phyloP scores from a whole-genome alignment of 306 rosid species.

The Trifolium pratense region DNA sequence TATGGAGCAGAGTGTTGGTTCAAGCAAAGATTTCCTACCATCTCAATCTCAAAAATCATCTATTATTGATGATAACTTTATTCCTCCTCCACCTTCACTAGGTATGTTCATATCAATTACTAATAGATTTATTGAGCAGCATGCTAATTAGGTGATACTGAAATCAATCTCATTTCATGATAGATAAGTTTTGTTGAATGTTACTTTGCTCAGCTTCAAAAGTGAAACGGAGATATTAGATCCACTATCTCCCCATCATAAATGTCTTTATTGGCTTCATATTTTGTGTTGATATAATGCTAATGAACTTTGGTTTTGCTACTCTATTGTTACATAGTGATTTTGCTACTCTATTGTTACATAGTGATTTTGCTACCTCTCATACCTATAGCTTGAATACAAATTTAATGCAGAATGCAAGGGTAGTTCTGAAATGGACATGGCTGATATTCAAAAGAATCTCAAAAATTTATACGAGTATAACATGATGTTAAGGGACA shows the following conservation, averaged over 20 bases:
- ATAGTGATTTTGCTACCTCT: constrained; percentile 29
- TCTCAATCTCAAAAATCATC: constrained; percentile 54
- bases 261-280: not conserved
- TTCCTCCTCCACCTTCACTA: constrained; percentile 81
- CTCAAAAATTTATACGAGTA: constrained; percentile 74
- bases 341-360: constrained; percentile 1
- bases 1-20: constrained; percentile 43
- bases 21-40: constrained; percentile 41
- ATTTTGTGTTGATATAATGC: not conserved
- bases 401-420: constrained; percentile 61
- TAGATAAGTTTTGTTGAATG: not conserved
- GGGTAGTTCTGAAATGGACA: constrained; percentile 65
- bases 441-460: constrained; percentile 74
- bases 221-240: not conserved
- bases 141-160: constrained; percentile 20
- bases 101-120: constrained; percentile 56
- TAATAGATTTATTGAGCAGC: constrained; percentile 15
- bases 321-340: not conserved
- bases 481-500: constrained; percentile 81
- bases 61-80: constrained; percentile 50
- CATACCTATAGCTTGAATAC: constrained; percentile 14
- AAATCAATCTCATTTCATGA: not conserved
- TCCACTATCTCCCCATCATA: not conserved
- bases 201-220: not conserved
- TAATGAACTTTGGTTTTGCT: not conserved